These are phyloP conservation scores for Ceratobasidium sp. DNA, from an alignment of 1,284 basidiomycete genomes.

Conservation along the genomic window DNA sequence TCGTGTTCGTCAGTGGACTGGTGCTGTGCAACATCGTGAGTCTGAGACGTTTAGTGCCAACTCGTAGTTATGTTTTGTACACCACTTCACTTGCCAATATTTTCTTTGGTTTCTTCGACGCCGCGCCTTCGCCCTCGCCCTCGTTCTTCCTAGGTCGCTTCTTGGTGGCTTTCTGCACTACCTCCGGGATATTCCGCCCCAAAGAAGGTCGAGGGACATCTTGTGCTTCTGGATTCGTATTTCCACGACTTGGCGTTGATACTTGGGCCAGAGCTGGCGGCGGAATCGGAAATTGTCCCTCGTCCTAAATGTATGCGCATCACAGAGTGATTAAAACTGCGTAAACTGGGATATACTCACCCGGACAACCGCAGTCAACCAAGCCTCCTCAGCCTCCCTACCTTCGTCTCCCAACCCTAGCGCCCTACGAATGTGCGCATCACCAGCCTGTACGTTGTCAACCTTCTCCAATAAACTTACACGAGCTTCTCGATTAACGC, in stretches of 20 bases:
- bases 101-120: conserved; percentile 17
- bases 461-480: neutral
- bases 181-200: neutral
- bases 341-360: neutral
- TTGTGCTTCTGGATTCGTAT: neutral
- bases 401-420: too few species aligned
- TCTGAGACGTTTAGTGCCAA: too few species aligned
- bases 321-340: neutral
- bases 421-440: too few species aligned
- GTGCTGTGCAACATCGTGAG: neutral
- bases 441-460: too few species aligned
- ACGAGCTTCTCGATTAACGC: conserved; percentile 15
- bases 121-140: neutral
- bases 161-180: conserved; percentile 9
- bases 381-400: neutral
- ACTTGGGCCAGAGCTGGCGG: neutral
- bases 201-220: neutral
- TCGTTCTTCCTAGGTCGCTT: conserved; percentile 23
- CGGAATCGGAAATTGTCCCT: neutral
- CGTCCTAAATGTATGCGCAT: neutral
- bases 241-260: neutral
- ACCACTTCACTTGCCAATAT: neutral
- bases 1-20: neutral
- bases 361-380: neutral
- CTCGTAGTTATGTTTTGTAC: too few species aligned